Evolutionary conservation across 805 yeast species (phyloP), one percentile per base, ranked within the genome.

Genomic region (Sporopachydermia lactativora): DNA sequence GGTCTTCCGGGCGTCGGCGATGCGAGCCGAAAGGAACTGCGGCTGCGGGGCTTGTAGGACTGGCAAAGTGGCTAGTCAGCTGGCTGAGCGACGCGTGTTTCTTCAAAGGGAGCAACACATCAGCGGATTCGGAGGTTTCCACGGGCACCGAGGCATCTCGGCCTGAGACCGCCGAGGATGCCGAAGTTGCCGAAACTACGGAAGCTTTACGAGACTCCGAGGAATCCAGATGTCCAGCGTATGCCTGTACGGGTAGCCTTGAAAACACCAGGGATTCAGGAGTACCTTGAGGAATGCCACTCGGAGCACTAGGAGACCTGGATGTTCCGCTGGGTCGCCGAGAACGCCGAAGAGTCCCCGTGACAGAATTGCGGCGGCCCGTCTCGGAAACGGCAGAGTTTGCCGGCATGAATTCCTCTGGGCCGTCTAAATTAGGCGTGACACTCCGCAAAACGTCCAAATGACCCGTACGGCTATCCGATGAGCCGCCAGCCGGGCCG

Each of bases 401-500:
- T 17, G 39, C 31, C 13, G 34, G 36, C 36, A 17, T 35, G 37
- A 16, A 19, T 15, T 19, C 17, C 38, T 11, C 34, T 31, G 8
- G 34, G 18, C 13, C 35, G 31, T 15, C 36, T 35, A 8, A 39
- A 40, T 6, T 38, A 17, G 38, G 19, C 41, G 17, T 35, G 18
- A 15, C 35, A 19, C 15, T 42, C 43, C 14, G 45, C 35, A 6
- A 45, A 42, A 19, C 40, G 36, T 43, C 39, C 36, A 38, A 39
- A 50, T 40, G 42, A 43, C 17, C 36, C 43, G 37, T 39, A 44
- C 18, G 42, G 42, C 31, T 24, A 24, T 8, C 31, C 15, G 41
- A 19, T 14, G 19, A 36, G 16, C 42, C 49, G 36, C 42, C 44
- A 34, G 41, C 44, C 4, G 47, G 45, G 5, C 46, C 39, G 49